A percentile compares a stretch with the other conserved stretches of the same genome.
These are phyloP conservation scores for Vicia sativa DNA, from an alignment of 306 rosid species.

Conservation along the genomic window DNA sequence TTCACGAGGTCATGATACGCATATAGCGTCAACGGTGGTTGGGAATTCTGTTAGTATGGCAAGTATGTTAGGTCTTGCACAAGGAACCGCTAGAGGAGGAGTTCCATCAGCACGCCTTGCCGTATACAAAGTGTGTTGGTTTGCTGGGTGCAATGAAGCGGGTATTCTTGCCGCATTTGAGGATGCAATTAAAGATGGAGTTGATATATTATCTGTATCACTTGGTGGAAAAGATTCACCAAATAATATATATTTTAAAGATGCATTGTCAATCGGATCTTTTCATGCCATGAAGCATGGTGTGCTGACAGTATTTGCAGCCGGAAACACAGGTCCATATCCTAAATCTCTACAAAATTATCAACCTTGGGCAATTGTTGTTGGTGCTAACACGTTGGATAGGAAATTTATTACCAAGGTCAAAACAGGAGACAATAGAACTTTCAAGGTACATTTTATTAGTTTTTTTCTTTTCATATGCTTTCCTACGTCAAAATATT, in stretches of 20 bases:
- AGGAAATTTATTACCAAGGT: conserved; percentile 50
- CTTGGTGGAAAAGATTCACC: not conserved
- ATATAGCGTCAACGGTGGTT: not conserved
- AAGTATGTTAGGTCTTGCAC: not conserved
- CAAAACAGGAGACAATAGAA: conserved; percentile 43
- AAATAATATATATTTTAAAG: conserved; percentile 5
- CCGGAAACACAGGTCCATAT: conserved; percentile 47
- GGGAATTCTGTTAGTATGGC: not conserved
- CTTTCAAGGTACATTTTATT: conserved; percentile 38
- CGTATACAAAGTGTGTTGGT: not conserved
- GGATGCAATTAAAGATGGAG: conserved; percentile 64
- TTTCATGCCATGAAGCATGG: conserved; percentile 59
- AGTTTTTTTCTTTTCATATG: too few species aligned
- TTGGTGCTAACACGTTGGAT: conserved; percentile 53
- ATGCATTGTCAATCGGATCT: conserved; percentile 41
- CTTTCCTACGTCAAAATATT: too few species aligned
- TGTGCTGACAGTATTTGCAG: conserved; percentile 41
- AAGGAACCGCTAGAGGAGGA: conserved; percentile 28
- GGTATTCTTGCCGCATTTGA: conserved; percentile 56
- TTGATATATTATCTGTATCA: conserved; percentile 53
- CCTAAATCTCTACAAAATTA: conserved; percentile 18
- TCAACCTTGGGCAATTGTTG: conserved; percentile 55
- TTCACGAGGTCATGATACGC: not conserved
- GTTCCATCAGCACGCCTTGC: not conserved
- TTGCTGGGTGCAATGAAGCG: not conserved